These are phyloP conservation scores for Xerocomus potaroensis DNA, from an alignment of 768 basidiomycete species.

Conservation along the genomic window DNA sequence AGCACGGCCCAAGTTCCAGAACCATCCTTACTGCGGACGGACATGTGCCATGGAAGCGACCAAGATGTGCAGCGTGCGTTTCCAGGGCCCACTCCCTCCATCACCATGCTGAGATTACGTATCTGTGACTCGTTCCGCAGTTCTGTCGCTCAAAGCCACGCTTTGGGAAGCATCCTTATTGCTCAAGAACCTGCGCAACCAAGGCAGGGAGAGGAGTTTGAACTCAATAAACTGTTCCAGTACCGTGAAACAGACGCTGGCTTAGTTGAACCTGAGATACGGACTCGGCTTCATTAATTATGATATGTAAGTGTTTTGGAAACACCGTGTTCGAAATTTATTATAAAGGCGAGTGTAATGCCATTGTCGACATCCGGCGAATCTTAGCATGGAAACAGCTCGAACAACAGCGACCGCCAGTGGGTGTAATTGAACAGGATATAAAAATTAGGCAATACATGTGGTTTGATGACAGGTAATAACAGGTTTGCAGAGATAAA, in stretches of 20 bases:
- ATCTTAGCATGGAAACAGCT: no score
- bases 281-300: slow-evolving; percentile 12
- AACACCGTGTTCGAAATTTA: no score
- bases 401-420: no score
- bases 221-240: neutral
- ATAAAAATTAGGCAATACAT: neutral
- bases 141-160: slow-evolving; percentile 30
- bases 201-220: slow-evolving; percentile 18
- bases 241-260: neutral
- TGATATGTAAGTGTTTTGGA: slow-evolving; percentile 25
- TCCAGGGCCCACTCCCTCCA: neutral
- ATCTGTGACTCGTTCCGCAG: slow-evolving; percentile 7
- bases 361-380: no score
- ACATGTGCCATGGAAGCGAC: slow-evolving; percentile 51
- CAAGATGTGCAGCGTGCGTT: slow-evolving; percentile 27
- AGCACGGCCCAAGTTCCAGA: slow-evolving; percentile 55
- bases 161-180: slow-evolving; percentile 32
- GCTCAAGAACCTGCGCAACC: slow-evolving; percentile 31
- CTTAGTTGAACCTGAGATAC: neutral
- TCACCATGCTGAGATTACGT: slow-evolving; percentile 5
- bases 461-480: neutral
- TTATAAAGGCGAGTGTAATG: no score
- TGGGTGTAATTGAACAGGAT: no score
- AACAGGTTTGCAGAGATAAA: neutral
- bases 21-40: slow-evolving; percentile 61